Percentiles rank a stretch among this genome's conserved stretches.
Conservation (phyloP, 768 basidiomycete genomes). For the Baorangia bicolor region DNA sequence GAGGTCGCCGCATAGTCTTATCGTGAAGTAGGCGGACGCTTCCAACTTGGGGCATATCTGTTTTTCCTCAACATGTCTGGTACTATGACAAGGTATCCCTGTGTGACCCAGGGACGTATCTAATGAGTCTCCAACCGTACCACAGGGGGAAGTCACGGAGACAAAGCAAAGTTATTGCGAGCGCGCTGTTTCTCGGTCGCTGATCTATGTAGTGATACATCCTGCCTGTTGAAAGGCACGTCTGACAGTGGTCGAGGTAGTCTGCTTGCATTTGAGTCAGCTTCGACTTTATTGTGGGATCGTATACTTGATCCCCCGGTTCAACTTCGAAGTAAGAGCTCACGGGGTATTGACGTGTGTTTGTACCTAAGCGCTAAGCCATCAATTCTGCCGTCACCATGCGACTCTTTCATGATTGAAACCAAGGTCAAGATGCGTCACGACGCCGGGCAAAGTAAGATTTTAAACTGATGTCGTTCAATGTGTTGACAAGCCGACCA, state of each 20-base stretch:
- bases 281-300: no score
- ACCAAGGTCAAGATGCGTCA: neutral
- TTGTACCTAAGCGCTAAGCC: no score
- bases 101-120: slow-evolving; percentile 64
- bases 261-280: slow-evolving; percentile 1
- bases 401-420: neutral
- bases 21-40: slow-evolving; percentile 54
- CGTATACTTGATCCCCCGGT: no score
- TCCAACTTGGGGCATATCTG: slow-evolving; percentile 59
- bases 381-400: no score
- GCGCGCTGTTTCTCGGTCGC: slow-evolving; percentile 43
- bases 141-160: slow-evolving; percentile 76
- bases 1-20: slow-evolving; percentile 59
- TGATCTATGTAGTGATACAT: slow-evolving; percentile 75
- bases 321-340: no score
- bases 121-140: slow-evolving; percentile 77
- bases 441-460: neutral
- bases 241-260: slow-evolving; percentile 43
- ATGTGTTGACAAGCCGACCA: neutral
- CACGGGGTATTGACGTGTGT: no score
- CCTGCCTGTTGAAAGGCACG: slow-evolving; percentile 54
- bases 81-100: slow-evolving; percentile 61
- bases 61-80: slow-evolving; percentile 48
- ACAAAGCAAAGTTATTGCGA: slow-evolving; percentile 58
- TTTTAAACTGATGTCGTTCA: no score